Base-by-base conservation (phyloP, 352 stramenopile species). In the Phytophthora idaei region DNA sequence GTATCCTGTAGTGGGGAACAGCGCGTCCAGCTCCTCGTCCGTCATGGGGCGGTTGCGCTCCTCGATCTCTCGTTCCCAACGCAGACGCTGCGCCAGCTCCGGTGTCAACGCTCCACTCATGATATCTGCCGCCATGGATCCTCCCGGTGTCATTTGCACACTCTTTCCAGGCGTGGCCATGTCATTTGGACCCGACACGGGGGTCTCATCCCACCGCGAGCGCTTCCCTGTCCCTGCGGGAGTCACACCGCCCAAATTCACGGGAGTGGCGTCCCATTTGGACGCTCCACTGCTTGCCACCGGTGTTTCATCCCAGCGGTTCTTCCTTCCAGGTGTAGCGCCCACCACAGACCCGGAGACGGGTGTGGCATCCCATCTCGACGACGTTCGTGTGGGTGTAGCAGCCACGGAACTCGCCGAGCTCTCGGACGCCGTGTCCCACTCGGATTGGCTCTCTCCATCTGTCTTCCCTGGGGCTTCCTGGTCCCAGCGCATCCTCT, bases 131-230 rank as follows among this genome's bases (percentile, higher is more conserved):
- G 78, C 75, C 17, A 88, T 83, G 0, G 77, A 85, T 14, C 80
- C 85, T 25, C 85, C 85, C 0, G 84, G 85, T 3, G 85, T 95
- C 82, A 94, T 92, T 61, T 85, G 76, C 15, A 81, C 71, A 17
- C 55, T 67, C 21, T 83, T 86, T 7, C 74, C 71, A 1, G 84
- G 81, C 1, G 84, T 93, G 37, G 78, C 74, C 44, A 79, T 83
- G 7, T 73, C 77, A 28, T 64, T 76, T 14, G 51, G 32, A 3
- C 78, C 73, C 3, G 80, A 67, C 21, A 98, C 73, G 0, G 97
- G 96, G 1, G 97, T 99, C 71, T 98, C 95, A 78, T 99, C 97
- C 97, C 97, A 99, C 31, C 97, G 88, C 21, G 92, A 99, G 27
- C 92, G 89, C 73, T 98, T 98, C 14, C 80, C 77, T 1, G 46